phyloP scores from a whole-genome alignment of 1,284 basidiomycete genomes.

The Naganishia sp. region DNA sequence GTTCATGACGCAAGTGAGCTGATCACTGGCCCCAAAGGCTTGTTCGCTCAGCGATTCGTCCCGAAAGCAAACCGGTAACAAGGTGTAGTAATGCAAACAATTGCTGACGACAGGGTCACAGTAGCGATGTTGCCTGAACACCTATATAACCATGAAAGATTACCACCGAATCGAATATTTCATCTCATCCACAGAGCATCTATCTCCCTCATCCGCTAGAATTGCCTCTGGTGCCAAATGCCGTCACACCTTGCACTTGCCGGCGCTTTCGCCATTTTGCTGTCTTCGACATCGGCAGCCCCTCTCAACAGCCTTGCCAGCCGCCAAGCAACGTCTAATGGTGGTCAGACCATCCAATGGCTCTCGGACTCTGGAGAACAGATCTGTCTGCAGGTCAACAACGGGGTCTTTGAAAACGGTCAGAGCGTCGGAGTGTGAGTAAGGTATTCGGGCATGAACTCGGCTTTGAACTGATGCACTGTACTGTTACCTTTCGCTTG shows the following conservation, averaged over 20 bases:
- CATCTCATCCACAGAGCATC: not conserved
- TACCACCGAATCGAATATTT: not conserved
- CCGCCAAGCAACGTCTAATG: not conserved
- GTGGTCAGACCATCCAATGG: not conserved
- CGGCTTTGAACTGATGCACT: not conserved
- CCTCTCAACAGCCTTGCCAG: not conserved
- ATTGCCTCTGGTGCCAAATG: not conserved
- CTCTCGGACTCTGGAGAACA: not conserved
- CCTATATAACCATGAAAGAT: not conserved
- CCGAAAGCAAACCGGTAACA: too few species aligned
- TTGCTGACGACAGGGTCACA: too few species aligned
- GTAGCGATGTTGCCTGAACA: too few species aligned
- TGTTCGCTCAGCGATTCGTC: too few species aligned
- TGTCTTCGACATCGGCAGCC: not conserved
- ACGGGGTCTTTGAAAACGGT: not conserved
- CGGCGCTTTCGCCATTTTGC: not conserved
- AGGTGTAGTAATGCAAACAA: too few species aligned
- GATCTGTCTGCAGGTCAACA: conserved; percentile 17
- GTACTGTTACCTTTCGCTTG: not conserved
- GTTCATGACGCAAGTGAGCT: too few species aligned
- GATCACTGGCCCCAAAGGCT: too few species aligned
- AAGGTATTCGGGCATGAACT: not conserved
- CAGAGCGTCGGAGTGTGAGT: conserved; percentile 6
- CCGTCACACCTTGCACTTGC: not conserved
- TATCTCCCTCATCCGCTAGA: not conserved